phyloP scores from a whole-genome alignment of 176 grass and related monocot genomes.

The Musa troglodytarum region DNA sequence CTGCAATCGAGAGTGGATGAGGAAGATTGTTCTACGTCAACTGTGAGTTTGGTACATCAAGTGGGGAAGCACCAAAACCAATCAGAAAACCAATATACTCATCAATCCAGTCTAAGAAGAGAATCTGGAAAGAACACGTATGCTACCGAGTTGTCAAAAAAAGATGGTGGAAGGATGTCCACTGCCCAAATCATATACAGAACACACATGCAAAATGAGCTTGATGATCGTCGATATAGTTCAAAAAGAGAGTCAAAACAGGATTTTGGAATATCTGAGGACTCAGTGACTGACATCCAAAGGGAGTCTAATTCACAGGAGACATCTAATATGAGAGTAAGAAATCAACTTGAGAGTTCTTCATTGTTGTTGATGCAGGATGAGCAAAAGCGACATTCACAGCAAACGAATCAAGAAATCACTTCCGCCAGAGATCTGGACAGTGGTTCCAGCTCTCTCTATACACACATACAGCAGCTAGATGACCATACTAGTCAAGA shows the following conservation, averaged over 20 bases:
- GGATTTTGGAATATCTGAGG: neutral
- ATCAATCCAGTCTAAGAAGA: conserved; percentile 22
- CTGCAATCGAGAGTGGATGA: conserved; percentile 7
- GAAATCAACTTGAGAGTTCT: conserved; percentile 13
- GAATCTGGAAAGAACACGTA: conserved; percentile 11
- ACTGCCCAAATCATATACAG: conserved; percentile 2
- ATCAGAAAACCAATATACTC: conserved; percentile 19
- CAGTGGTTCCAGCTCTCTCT: conserved; percentile 29
- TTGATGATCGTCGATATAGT: conserved; percentile 13
- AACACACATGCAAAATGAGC: conserved; percentile 22
- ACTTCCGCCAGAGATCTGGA: conserved; percentile 22
- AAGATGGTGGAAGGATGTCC: conserved; percentile 8
- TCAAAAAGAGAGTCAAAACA: conserved; percentile 33
- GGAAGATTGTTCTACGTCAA: conserved; percentile 13
- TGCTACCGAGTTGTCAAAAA: conserved; percentile 26
- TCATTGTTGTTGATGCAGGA: conserved; percentile 20
- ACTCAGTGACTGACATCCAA: conserved; percentile 10
- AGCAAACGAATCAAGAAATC: conserved; percentile 21
- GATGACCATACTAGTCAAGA: neutral
- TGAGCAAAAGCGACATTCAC: conserved; percentile 22
- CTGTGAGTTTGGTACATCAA: conserved; percentile 18
- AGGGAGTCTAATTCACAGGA: conserved; percentile 23
- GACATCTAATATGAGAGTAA: conserved; percentile 18
- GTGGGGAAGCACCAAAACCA: conserved; percentile 24
- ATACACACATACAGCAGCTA: conserved; percentile 3